phyloP scores from a whole-genome alignment of 2,329 filamentous ascomycete genomes.

The Bipolaris zeicola region DNA sequence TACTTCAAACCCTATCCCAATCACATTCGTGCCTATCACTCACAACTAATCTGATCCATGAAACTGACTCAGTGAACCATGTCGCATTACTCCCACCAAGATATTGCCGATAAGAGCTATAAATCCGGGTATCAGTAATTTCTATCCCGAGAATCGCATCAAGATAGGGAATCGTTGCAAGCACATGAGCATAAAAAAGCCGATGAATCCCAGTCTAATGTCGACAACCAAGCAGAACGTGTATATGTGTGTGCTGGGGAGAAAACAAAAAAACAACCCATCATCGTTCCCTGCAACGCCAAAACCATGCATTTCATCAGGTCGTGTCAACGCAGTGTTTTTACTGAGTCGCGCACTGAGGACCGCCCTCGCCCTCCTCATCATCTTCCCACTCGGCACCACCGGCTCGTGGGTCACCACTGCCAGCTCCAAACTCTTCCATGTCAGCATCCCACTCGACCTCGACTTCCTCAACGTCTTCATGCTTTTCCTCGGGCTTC shows the following conservation, averaged over 20 bases:
- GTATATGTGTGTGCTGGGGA: neutral
- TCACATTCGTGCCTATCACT: neutral
- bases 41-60: neutral
- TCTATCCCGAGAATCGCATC: neutral
- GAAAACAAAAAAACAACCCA: slow-evolving; percentile 6
- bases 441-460: slow-evolving; percentile 84
- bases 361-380: slow-evolving; percentile 62
- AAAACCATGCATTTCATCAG: slow-evolving; percentile 29
- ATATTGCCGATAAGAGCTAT: too few relatives aligned
- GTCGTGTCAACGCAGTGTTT: slow-evolving; percentile 10
- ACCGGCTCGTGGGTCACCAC: slow-evolving; percentile 69
- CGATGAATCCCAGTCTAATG: slow-evolving; percentile 1
- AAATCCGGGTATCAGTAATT: neutral
- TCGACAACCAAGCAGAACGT: neutral
- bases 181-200: neutral
- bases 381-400: slow-evolving; percentile 74
- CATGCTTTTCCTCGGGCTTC: slow-evolving; percentile 63
- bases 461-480: slow-evolving; percentile 81
- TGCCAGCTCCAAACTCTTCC: slow-evolving; percentile 79
- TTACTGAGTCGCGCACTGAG: slow-evolving; percentile 77
- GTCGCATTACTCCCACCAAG: neutral
- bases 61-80: neutral
- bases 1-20: neutral
- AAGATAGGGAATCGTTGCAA: neutral
- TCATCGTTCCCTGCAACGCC: slow-evolving; percentile 26